Evolutionary conservation across 2,329 filamentous ascomycete species (phyloP).

Genomic region (Tympanopsis confertula): DNA sequence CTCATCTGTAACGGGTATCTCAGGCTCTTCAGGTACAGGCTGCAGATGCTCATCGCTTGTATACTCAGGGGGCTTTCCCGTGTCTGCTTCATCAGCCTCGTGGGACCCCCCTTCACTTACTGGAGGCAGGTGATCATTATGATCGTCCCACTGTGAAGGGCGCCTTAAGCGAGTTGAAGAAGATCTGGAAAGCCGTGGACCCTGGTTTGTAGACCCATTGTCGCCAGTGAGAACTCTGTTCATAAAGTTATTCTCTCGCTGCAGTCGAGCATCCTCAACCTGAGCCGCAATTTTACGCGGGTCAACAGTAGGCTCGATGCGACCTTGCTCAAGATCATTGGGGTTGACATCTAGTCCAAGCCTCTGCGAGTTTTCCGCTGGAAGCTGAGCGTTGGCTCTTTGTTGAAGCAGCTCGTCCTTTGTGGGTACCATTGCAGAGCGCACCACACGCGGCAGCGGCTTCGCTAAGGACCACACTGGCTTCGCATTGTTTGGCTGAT

Average conservation of each 20-base stretch:
- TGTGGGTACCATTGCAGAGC: constrained; percentile 37
- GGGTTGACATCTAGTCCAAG: constrained; percentile 23
- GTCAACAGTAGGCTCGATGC: constrained; percentile 16
- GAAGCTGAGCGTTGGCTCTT: constrained; percentile 17
- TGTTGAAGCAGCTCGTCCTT: constrained; percentile 16
- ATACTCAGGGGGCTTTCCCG: constrained; percentile 1
- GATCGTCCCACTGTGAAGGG: no score
- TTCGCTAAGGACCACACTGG: constrained; percentile 42
- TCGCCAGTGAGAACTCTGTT: constrained; percentile 19
- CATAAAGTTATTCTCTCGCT: constrained; percentile 25
- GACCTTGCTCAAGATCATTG: constrained; percentile 27
- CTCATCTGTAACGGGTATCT: constrained; percentile 1
- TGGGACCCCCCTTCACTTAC: no score
- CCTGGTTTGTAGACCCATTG: constrained; percentile 6
- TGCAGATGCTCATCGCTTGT: constrained; percentile 9
- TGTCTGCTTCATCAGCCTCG: background rate
- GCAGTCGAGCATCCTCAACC: constrained; percentile 25
- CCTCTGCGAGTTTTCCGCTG: constrained; percentile 17
- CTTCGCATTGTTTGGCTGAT: constrained; percentile 31
- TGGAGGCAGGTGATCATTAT: no score
- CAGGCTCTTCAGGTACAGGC: constrained; percentile 8
- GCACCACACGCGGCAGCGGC: constrained; percentile 38
- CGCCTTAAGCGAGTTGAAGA: background rate
- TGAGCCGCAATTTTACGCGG: constrained; percentile 27
- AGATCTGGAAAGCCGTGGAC: background rate